Percentiles rank a stretch among this genome's conserved stretches.
phyloP scores from a whole-genome alignment of 2,329 filamentous ascomycete genomes.

The Fusarium anthophilum region DNA sequence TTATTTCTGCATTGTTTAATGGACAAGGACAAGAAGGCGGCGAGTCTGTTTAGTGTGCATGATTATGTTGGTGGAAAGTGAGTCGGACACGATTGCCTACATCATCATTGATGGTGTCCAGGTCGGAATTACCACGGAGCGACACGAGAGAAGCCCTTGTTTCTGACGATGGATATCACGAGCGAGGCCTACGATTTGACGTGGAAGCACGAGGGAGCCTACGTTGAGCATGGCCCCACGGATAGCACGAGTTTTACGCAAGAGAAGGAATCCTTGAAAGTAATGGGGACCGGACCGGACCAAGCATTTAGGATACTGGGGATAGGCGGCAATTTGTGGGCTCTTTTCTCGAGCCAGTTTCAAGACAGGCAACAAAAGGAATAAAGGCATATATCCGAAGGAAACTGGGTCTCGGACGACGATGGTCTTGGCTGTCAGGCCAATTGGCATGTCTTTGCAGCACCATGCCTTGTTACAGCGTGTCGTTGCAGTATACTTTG shows the following conservation, averaged over 20 bases:
- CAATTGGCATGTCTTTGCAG: background rate
- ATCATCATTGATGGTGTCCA: background rate
- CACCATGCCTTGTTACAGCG: background rate
- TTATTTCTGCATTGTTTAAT: slow-evolving; percentile 35
- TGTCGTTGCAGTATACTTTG: background rate
- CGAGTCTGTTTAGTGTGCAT: slow-evolving; percentile 32
- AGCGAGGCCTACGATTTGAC: background rate
- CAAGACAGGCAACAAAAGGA: slow-evolving; percentile 13
- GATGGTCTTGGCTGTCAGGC: slow-evolving; percentile 9
- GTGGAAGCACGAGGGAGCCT: background rate
- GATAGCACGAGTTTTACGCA: slow-evolving; percentile 12
- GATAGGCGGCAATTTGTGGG: slow-evolving; percentile 31
- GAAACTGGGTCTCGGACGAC: background rate
- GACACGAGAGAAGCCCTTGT: background rate
- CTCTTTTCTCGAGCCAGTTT: slow-evolving; percentile 19
- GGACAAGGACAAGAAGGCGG: slow-evolving; percentile 21
- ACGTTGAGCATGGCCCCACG: background rate
- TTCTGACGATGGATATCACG: background rate
- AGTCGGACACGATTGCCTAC: background rate
- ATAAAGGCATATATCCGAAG: slow-evolving; percentile 12
- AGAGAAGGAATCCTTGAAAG: slow-evolving; percentile 5
- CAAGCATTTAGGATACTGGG: slow-evolving; percentile 12
- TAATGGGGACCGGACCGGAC: background rate
- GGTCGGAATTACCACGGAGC: slow-evolving; percentile 6
- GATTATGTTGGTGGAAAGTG: slow-evolving; percentile 3